Base-by-base conservation (phyloP, 2,329 filamentous ascomycete species). In the Botrytis aclada region DNA sequence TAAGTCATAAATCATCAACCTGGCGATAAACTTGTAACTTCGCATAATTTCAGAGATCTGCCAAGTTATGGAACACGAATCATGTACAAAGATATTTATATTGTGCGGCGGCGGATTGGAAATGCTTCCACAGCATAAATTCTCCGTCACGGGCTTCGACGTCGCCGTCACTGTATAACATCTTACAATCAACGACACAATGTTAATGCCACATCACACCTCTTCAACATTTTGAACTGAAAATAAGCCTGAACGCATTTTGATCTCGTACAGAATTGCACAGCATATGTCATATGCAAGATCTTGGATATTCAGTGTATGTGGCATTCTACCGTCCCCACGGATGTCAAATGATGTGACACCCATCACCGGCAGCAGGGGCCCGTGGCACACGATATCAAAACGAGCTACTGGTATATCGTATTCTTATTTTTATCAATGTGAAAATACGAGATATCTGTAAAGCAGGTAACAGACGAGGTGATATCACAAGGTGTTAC, bases 321-420 rank as follows among this genome's bases (percentile, higher is more conserved):
- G n/a, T 47, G n/a, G n/a, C 47, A 43, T 10, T 25, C 37, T 43
- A 43, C 65, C 47, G n/a, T 41, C 25, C 22, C 18, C n/a, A 54
- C 8, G 34, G 45, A 37, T 54, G 25, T 67, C 45, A 67, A 66
- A 54, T 67, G 64, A 69, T 56, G 47, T 56, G 47, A 37, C n/a
- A 67, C 8, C 61, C 18, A 62, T 39, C 34, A n/a, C 58, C 37
- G 14, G 18, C 34, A 41, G 47, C 47, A 56, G 34, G 47, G 18
- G 14, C 5, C 65, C n/a, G 34, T 12, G 25, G 64, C 14, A 29
- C 64, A 67, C 18, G 18, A 41, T 65, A 22, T 54, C 18, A 9
- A 29, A 47, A 69, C n/a, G 3, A 56, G 16, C 18, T 39, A 22
- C 9, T 32, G 18, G 25, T 6, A 41, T 56, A n/a, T 56, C 34